These are phyloP conservation scores for Thalassiosira profunda DNA, from an alignment of 108 stramenopile genomes.

Conservation along the genomic window DNA sequence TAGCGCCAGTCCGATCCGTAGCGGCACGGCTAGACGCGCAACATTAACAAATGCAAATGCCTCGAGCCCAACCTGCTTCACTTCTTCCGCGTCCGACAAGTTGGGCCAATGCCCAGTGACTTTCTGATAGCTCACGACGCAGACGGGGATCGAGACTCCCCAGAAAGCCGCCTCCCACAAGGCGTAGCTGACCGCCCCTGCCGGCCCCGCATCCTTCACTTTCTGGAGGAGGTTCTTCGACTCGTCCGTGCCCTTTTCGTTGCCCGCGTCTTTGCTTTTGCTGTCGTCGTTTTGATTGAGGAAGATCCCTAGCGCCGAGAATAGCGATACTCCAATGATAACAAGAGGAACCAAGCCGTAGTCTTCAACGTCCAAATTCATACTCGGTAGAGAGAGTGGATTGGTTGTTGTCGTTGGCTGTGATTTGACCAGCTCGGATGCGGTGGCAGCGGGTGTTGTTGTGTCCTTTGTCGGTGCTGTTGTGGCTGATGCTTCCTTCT, in stretches of 20 bases:
- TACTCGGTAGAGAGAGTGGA: not conserved
- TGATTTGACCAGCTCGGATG: not conserved
- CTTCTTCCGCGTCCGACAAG: conserved; percentile 71
- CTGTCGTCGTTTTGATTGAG: conserved; percentile 1
- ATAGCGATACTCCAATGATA: not conserved
- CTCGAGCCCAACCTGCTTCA: conserved; percentile 80
- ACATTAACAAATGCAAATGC: conserved; percentile 93
- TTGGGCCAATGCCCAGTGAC: conserved; percentile 88
- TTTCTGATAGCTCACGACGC: conserved; percentile 65
- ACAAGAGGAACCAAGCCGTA: not conserved
- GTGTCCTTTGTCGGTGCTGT: not conserved
- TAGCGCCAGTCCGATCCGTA: conserved; percentile 85
- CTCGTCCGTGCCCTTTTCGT: conserved; percentile 37
- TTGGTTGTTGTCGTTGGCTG: not conserved
- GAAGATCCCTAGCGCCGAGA: not conserved
- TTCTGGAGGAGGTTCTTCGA: conserved; percentile 67
- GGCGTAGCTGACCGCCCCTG: conserved; percentile 79
- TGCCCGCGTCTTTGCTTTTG: not conserved
- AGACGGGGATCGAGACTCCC: conserved; percentile 77
- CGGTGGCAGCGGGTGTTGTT: not conserved
- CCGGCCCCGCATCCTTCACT: conserved; percentile 79
- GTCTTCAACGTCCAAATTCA: not conserved
- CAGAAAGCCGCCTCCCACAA: conserved; percentile 88
- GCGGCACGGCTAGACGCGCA: conserved; percentile 89
- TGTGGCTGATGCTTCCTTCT: not conserved